These are phyloP conservation scores for Chaetomiaceae sp. DNA, from an alignment of 2,329 filamentous ascomycete genomes.

Conservation along the genomic window DNA sequence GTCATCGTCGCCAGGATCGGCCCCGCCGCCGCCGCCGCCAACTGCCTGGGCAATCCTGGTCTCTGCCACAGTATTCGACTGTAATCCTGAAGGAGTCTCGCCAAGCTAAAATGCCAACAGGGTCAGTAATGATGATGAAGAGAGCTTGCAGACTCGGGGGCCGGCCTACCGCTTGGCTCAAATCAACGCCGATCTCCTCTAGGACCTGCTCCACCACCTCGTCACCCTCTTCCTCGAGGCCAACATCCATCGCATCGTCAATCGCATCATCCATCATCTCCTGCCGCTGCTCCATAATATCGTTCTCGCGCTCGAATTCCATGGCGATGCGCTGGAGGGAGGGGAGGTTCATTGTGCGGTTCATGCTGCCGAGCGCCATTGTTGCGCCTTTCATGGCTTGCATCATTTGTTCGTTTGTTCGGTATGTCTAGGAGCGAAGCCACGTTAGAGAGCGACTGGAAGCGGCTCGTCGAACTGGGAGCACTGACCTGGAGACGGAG, in stretches of 20 bases:
- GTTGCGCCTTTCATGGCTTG: conserved; percentile 99
- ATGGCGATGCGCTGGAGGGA: conserved; percentile 94
- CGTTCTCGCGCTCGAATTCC: conserved; percentile 98
- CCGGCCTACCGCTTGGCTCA: conserved; percentile 75
- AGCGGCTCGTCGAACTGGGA: background rate
- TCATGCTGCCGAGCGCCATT: conserved; percentile 91
- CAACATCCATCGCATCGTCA: conserved; percentile 89
- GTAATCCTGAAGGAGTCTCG: conserved; percentile 81
- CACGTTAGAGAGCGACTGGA: background rate
- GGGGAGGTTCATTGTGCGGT: conserved; percentile 93
- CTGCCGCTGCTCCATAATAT: conserved; percentile 97
- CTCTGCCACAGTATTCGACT: conserved; percentile 68
- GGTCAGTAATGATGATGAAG: conserved; percentile 27
- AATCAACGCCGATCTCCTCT: conserved; percentile 93
- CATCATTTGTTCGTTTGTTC: conserved; percentile 99
- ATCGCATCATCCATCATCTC: conserved; percentile 99
- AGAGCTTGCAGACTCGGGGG: background rate
- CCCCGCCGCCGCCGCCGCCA: conserved; percentile 47
- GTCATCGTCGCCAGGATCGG: conserved; percentile 75
- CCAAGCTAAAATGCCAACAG: conserved; percentile 60
- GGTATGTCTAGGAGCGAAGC: conserved; percentile 64
- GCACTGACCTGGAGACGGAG: conserved; percentile 77
- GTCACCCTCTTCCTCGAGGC: conserved; percentile 90
- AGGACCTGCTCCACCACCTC: conserved; percentile 95
- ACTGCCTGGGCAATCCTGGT: conserved; percentile 81